phyloP scores from a whole-genome alignment of 2,329 filamentous ascomycete species.

The Cladosporium cucumerinum region DNA sequence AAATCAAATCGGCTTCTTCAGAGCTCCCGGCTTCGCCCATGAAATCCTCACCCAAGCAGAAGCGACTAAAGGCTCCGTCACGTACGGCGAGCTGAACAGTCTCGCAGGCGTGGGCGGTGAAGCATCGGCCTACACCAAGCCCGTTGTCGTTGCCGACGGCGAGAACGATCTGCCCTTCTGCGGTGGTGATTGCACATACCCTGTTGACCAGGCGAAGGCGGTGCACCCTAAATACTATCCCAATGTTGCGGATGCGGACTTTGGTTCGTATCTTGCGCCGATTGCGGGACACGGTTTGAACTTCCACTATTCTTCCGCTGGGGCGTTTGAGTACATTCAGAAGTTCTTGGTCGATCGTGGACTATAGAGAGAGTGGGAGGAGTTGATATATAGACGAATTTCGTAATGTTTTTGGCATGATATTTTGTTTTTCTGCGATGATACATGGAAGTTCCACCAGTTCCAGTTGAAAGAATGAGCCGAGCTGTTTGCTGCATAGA shows the following conservation, averaged over 20 bases:
- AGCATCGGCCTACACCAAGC: conserved; percentile 25
- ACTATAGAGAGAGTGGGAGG: background rate
- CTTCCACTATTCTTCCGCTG: conserved; percentile 31
- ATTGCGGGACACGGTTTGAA: conserved; percentile 33
- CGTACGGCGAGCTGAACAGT: conserved; percentile 33
- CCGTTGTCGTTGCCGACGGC: conserved; percentile 33
- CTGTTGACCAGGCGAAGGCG: conserved; percentile 23
- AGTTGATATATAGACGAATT: background rate
- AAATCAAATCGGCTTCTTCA: conserved; percentile 34
- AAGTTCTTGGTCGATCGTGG: conserved; percentile 22
- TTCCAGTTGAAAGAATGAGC: too few species aligned
- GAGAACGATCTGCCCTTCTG: conserved; percentile 32
- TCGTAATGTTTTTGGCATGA: background rate
- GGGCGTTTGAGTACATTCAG: conserved; percentile 29
- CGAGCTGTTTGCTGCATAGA: too few species aligned
- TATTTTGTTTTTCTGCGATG: too few species aligned
- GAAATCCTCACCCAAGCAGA: conserved; percentile 27
- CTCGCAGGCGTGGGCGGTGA: conserved; percentile 19
- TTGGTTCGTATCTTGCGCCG: conserved; percentile 26
- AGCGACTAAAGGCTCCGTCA: conserved; percentile 30
- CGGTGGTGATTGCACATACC: conserved; percentile 31
- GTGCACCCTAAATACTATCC: conserved; percentile 27
- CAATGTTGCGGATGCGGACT: conserved; percentile 13
- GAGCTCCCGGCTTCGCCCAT: conserved; percentile 31
- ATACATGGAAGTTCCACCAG: too few species aligned